phyloP scores from a whole-genome alignment of 2,329 filamentous ascomycete species.

The Xylariaceae sp. region DNA sequence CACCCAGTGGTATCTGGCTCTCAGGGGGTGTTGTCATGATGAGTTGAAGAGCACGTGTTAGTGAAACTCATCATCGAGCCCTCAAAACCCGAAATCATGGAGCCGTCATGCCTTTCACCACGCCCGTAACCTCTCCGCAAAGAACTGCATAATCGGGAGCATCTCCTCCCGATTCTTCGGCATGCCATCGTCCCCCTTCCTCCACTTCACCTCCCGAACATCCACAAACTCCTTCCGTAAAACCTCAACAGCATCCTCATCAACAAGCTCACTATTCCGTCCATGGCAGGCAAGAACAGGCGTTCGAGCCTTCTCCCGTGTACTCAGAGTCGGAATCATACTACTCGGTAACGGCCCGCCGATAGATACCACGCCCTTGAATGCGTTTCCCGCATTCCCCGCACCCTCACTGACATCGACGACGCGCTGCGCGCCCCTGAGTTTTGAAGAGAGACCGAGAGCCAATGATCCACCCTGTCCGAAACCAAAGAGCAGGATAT shows the following conservation, averaged over 20 bases:
- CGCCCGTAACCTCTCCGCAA: constrained; percentile 56
- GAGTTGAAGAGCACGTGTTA: too few relatives aligned
- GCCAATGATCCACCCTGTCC: constrained; percentile 63
- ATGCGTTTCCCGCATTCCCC: constrained; percentile 24
- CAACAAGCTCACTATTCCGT: constrained; percentile 41
- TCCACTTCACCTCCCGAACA: constrained; percentile 65
- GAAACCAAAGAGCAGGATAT: constrained; percentile 61
- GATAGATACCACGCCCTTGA: constrained; percentile 57
- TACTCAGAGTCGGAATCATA: constrained; percentile 43
- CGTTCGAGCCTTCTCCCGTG: constrained; percentile 53
- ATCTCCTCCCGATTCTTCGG: constrained; percentile 80
- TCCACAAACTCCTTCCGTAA: constrained; percentile 62
- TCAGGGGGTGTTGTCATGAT: too few relatives aligned
- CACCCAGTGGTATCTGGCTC: too few relatives aligned
- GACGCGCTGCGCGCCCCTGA: constrained; percentile 35
- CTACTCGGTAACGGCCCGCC: constrained; percentile 54
- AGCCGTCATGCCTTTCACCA: constrained; percentile 17
- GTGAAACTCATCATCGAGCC: too few relatives aligned
- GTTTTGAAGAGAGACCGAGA: constrained; percentile 47
- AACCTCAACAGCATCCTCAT: constrained; percentile 56
- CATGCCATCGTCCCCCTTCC: constrained; percentile 70
- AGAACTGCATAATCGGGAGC: constrained; percentile 81
- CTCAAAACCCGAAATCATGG: too few relatives aligned
- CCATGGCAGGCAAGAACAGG: constrained; percentile 59
- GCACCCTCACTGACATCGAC: constrained; percentile 29